Conservation (phyloP, 306 rosid genomes). For the Herpetospermum pedunculosum region DNA sequence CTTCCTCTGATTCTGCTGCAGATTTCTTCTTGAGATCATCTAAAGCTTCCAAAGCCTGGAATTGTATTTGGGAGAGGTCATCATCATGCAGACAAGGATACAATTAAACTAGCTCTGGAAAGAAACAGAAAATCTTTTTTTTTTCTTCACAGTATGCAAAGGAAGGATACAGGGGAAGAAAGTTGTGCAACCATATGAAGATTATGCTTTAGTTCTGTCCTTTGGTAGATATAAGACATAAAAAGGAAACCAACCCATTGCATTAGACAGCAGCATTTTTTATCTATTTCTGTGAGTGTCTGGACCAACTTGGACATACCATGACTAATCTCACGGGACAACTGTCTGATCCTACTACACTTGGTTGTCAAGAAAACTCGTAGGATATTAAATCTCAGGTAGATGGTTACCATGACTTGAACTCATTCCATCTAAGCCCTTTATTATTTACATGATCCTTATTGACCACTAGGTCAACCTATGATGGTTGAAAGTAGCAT, state of each 20-base stretch:
- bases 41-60: conserved; percentile 82
- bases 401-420: too few relatives aligned
- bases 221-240: background rate
- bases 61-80: background rate
- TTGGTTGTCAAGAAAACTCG: too few relatives aligned
- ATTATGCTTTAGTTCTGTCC: background rate
- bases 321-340: too few relatives aligned
- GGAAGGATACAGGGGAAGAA: background rate
- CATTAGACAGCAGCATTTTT: background rate
- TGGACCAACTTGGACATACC: too few relatives aligned
- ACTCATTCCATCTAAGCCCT: too few relatives aligned
- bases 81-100: background rate
- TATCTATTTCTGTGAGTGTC: too few relatives aligned
- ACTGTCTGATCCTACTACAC: too few relatives aligned
- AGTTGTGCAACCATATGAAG: background rate
- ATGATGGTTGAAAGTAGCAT: too few relatives aligned
- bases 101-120: background rate
- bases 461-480: too few relatives aligned
- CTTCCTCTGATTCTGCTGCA: conserved; percentile 62
- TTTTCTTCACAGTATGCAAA: background rate
- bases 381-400: too few relatives aligned
- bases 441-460: too few relatives aligned
- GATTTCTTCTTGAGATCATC: conserved; percentile 71
- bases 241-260: background rate
- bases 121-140: background rate